Conservation (phyloP, 208 protist genomes). For the Tritrichomonas musculus region DNA sequence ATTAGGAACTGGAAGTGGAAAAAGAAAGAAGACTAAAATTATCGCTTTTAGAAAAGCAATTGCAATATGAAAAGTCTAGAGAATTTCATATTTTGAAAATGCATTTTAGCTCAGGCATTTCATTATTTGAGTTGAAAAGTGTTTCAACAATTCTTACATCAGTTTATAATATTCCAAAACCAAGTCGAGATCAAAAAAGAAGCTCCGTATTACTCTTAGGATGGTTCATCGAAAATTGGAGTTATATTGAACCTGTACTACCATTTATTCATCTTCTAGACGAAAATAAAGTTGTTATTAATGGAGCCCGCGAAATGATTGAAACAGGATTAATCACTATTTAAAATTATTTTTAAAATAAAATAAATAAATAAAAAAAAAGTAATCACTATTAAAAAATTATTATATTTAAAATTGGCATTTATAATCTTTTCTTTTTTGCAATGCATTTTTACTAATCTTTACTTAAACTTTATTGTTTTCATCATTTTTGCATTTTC, state of each 20-base stretch:
- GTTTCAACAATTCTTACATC: neutral
- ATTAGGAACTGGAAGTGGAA: too few species aligned
- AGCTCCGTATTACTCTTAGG: neutral
- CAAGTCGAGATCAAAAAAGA: neutral
- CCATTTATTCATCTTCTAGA: neutral
- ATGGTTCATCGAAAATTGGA: constrained; percentile 11
- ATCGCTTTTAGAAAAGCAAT: neutral
- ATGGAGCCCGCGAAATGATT: neutral
- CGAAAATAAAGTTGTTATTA: neutral
- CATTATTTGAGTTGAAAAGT: neutral
- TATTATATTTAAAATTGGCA: too few species aligned
- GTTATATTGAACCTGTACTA: neutral
- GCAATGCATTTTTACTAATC: too few species aligned
- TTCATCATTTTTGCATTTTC: too few species aligned
- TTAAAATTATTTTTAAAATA: too few species aligned
- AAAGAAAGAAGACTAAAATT: neutral
- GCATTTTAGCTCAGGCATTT: neutral
- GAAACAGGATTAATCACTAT: too few species aligned
- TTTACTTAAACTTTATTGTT: too few species aligned
- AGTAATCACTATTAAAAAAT: too few species aligned
- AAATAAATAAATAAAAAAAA: too few species aligned
- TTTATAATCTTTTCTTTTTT: too few species aligned
- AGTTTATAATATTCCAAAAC: neutral
- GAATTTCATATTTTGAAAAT: neutral
- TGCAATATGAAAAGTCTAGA: neutral